Evolutionary conservation across 495 filamentous ascomycete genomes (phyloP).

Genomic region (Evansstolkia leycettana): DNA sequence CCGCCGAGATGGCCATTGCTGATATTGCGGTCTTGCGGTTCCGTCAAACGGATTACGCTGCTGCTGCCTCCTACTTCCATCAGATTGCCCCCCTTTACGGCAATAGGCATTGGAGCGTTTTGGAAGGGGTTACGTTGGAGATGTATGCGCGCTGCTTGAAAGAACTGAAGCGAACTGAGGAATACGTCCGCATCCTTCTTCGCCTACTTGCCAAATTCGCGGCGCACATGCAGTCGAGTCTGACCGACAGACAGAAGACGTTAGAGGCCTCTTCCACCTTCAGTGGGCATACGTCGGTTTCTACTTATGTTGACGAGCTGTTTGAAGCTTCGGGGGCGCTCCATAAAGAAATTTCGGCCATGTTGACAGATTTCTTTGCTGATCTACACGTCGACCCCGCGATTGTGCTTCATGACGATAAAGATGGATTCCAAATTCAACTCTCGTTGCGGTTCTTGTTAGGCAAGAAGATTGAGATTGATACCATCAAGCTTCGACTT

Average conservation of each 20-base stretch:
- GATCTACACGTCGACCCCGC: slow-evolving; percentile 56
- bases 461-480: slow-evolving; percentile 53
- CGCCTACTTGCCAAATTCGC: slow-evolving; percentile 66
- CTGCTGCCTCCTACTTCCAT: slow-evolving; percentile 69
- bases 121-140: slow-evolving; percentile 72
- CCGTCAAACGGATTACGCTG: slow-evolving; percentile 51
- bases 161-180: slow-evolving; percentile 59
- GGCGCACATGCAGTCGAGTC: slow-evolving; percentile 18
- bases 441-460: slow-evolving; percentile 63
- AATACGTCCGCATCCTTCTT: slow-evolving; percentile 65
- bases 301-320: slow-evolving; percentile 54
- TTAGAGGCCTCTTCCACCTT: slow-evolving; percentile 19
- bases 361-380: slow-evolving; percentile 62
- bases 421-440: slow-evolving; percentile 67
- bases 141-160: slow-evolving; percentile 80
- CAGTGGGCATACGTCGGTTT: slow-evolving; percentile 41
- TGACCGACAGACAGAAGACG: slow-evolving; percentile 23
- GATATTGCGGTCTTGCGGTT: slow-evolving; percentile 82
- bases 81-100: slow-evolving; percentile 75
- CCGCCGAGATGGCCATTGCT: slow-evolving; percentile 62
- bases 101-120: slow-evolving; percentile 61
- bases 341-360: slow-evolving; percentile 50
- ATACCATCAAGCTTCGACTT: slow-evolving; percentile 55
- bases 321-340: slow-evolving; percentile 49
- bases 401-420: slow-evolving; percentile 54